Evolutionary conservation across 345 rosid species (phyloP).

Genomic region (Geranium brycei): DNA sequence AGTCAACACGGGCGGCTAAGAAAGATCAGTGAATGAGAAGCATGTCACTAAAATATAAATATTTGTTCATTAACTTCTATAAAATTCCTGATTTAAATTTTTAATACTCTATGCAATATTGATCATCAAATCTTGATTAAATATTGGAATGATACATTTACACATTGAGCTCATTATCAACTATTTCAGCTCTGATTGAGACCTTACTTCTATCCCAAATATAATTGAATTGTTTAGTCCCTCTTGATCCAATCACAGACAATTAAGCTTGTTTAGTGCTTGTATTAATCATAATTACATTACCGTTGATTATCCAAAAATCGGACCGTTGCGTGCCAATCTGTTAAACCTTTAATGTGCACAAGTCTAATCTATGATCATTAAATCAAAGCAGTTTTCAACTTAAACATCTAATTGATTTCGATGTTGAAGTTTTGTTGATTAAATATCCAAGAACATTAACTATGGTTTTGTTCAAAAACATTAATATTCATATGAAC

Average conservation of each 20-base stretch:
- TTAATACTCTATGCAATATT: too few relatives aligned
- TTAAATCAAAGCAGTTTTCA: neutral
- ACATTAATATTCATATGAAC: too few relatives aligned
- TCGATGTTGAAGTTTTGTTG: too few relatives aligned
- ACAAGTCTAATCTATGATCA: neutral
- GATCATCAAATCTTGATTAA: neutral
- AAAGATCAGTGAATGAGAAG: neutral
- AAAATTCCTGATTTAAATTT: too few relatives aligned
- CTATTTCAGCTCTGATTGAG: neutral
- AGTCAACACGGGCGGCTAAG: neutral
- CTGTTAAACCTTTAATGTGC: neutral
- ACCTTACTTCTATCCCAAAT: neutral
- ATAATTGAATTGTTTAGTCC: neutral
- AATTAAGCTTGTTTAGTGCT: neutral
- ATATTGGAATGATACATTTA: too few relatives aligned
- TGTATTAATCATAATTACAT: neutral
- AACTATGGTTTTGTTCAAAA: too few relatives aligned
- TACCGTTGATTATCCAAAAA: neutral
- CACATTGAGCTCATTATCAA: too few relatives aligned
- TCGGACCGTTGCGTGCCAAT: neutral
- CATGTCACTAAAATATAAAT: neutral
- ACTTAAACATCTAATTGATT: neutral
- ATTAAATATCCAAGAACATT: too few relatives aligned
- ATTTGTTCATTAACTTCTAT: neutral
- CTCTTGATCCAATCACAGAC: neutral